Base-by-base conservation (phyloP, 73 alveolate species). In the Paramecium caudatum region DNA sequence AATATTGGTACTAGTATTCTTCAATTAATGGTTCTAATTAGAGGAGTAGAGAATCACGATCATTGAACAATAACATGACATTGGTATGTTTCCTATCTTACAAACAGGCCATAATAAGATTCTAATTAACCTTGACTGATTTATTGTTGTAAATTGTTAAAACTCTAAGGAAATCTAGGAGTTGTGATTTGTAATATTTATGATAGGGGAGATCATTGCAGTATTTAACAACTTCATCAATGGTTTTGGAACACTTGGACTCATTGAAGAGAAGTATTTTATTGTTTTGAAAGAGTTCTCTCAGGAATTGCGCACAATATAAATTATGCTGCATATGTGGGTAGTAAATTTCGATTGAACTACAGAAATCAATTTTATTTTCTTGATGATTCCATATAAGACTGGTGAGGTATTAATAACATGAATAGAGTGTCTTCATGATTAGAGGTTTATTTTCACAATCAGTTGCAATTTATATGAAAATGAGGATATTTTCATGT, bases 301-400 rank as follows among this genome's bases (percentile, higher is more conserved):
- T 74, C 7, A 74, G 21, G 39, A 74, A 74, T 37, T 74, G n/a
- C 16, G 32, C 32, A 34, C 88, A 41, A 74, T 17, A 37, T 0
- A 74, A 25, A 74, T 74, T 74, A n/a, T 41, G 43, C 43, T 74
- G 16, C 1, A 74, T 16, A 19, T 74, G 55, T 10, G 13, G 21
- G 10, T 5, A 12, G 12, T 37, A 37, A 41, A 41, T 41, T 36
- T 74, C 68, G 68, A 41, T 36, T 68, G 4, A 41, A 15, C 43
- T 21, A 8, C 9, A 19, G 17, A n/a, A 74, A 15, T 74, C 88
- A 41, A 41, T 39, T 74, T 74, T 74, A 39, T 74, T 74, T 74
- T 74, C 88, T 36, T 19, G 65, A 74, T 74, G 88, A 74, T 74
- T 74, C 88, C 88, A 74, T 2, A 74, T 7, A 15, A 74, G 55